Evolutionary conservation across 1,139 yeast genomes (phyloP), one percentile per base, ranked within the genome.

Genomic region (Saccharomyces uvarum): DNA sequence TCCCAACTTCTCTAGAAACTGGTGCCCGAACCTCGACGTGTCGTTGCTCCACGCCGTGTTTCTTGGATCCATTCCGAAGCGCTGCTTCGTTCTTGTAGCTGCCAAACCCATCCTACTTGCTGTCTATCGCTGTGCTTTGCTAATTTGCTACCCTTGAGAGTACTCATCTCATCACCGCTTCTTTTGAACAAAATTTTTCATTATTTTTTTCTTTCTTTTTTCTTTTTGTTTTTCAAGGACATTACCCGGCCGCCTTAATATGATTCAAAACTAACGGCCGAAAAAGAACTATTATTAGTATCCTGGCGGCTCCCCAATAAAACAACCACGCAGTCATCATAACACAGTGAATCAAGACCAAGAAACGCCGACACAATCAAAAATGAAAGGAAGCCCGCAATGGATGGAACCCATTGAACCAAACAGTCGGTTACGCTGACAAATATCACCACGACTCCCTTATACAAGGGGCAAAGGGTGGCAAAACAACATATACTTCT

Each of bases 11-110:
- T 83, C 82, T 56, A 93, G 70, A 69, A 90, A 90, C 65, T 86
- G 82, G 69, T 88, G 97, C 1, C 99, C 99, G 67, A 93, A 93
- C 56, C 97, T 74, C 7, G 77, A 75, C 0, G 87, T 86, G 64
- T 93, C 83, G 68, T 90, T 89, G 33, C 97, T 87, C 99, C 99
- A 93, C 61, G 83, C 81, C 3, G 97, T 90, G 66, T 93, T 93
- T 65, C 98, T 77, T 16, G 99, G 99, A 72, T 93, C 99, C 50
- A 78, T 73, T 14, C 98, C 97, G 70, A 91, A 87, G 65, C 95
- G 80, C 65, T 88, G 96, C 66, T 87, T 89, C 26, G 80, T 82
- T 68, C 83, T 86, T 2, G 84, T 79, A 6, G 90, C 98, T 47
- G 98, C 96, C 61, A 93, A 80, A 53, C 99, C 99, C 96, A 88